These are phyloP conservation scores for Verbascum thapsus DNA, from an alignment of 257 asterid species.

Conservation along the genomic window DNA sequence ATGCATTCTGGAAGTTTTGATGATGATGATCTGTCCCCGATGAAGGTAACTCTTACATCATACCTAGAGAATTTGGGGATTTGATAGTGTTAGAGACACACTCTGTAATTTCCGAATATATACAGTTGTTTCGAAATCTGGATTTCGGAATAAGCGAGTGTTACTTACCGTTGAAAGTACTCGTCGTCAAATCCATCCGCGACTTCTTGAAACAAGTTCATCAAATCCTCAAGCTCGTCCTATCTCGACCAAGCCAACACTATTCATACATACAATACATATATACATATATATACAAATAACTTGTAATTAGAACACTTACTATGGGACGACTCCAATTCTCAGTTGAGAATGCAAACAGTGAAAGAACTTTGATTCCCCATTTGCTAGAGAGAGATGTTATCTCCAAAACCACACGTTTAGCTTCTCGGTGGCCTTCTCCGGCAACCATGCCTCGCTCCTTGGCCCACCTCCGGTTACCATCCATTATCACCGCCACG, in stretches of 20 bases:
- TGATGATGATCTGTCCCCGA: conserved; percentile 24
- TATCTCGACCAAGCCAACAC: background rate
- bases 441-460: too few relatives aligned
- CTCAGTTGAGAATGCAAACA: conserved; percentile 23
- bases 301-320: background rate
- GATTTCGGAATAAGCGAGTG: too few relatives aligned
- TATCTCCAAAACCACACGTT: conserved; percentile 17
- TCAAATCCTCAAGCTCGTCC: conserved; percentile 26
- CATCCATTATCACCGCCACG: too few relatives aligned
- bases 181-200: conserved; percentile 3
- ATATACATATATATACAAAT: background rate
- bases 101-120: too few relatives aligned
- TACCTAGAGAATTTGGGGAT: background rate
- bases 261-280: background rate
- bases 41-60: conserved; percentile 9
- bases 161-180: conserved; percentile 3
- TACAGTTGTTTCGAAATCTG: too few relatives aligned
- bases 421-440: too few relatives aligned
- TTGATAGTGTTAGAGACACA: too few relatives aligned
- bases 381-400: conserved; percentile 20
- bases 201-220: conserved; percentile 17
- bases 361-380: conserved; percentile 25
- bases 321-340: conserved; percentile 27
- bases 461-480: too few relatives aligned
- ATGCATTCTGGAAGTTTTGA: too few relatives aligned